These are phyloP conservation scores for Fagopyrum homotropicum DNA, from an alignment of 148 eudicot species.

Conservation along the genomic window DNA sequence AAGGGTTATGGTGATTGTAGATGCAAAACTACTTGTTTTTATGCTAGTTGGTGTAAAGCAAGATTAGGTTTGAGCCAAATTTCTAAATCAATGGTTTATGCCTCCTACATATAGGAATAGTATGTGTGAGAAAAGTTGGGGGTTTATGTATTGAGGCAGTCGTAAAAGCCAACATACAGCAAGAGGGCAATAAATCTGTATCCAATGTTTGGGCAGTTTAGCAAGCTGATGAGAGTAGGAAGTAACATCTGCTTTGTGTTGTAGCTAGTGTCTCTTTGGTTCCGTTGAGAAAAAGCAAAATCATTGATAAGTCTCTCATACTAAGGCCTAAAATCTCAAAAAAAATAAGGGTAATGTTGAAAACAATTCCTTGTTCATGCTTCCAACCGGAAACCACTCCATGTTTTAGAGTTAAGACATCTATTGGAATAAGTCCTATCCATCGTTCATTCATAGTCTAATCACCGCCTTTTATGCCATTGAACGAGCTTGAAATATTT, in stretches of 20 bases:
- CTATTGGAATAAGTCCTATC: not conserved
- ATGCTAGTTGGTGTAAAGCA: not conserved
- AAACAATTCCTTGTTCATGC: too few species aligned
- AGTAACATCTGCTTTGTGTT: not conserved
- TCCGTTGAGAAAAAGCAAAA: not conserved
- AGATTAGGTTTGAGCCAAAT: not conserved
- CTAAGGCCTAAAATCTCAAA: not conserved
- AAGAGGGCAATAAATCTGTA: not conserved
- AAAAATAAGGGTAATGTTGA: too few species aligned
- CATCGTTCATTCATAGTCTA: not conserved
- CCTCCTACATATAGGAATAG: not conserved
- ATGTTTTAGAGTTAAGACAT: too few species aligned
- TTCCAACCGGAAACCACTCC: not conserved
- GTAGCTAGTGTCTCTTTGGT: not conserved
- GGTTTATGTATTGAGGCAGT: not conserved
- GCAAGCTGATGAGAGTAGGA: slow-evolving; percentile 4
- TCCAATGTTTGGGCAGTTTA: not conserved
- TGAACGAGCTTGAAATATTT: not conserved
- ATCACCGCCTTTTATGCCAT: not conserved
- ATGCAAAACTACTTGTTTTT: not conserved
- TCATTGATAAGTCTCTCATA: not conserved
- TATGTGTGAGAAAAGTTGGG: not conserved
- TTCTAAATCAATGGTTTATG: not conserved
- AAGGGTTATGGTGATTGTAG: not conserved
- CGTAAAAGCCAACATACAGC: not conserved